Percentiles rank a stretch among this genome's conserved stretches.
Evolutionary conservation across 768 basidiomycete species (phyloP).

Genomic region (Chalciporus pseudorubinellus): DNA sequence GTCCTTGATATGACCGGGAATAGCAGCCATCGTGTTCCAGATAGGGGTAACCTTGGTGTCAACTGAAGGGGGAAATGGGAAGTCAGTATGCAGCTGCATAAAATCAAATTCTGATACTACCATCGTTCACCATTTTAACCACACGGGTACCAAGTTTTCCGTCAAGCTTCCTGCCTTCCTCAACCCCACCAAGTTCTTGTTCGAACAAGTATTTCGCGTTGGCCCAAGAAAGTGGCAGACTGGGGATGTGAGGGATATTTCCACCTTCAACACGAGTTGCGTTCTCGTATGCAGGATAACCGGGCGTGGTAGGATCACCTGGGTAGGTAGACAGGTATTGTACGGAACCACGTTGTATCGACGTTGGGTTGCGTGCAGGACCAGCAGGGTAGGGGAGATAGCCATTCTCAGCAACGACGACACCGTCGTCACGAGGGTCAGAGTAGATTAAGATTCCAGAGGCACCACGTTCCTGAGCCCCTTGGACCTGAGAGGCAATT

Average conservation of each 20-base stretch:
- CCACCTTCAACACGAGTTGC: constrained; percentile 57
- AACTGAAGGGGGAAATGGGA: constrained; percentile 39
- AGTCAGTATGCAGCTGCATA: background rate
- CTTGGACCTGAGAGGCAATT: constrained; percentile 57
- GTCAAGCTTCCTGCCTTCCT: constrained; percentile 40
- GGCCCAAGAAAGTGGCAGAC: constrained; percentile 85
- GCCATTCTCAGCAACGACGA: constrained; percentile 71
- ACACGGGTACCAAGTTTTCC: constrained; percentile 48
- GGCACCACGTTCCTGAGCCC: constrained; percentile 81
- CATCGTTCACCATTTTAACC: constrained; percentile 55
- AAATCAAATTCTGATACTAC: constrained; percentile 27
- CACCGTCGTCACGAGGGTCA: constrained; percentile 85
- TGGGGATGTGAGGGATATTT: constrained; percentile 75
- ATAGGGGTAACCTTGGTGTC: constrained; percentile 80
- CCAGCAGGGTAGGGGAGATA: constrained; percentile 73
- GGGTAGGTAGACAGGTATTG: constrained; percentile 66
- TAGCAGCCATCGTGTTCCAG: constrained; percentile 84
- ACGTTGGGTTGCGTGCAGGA: constrained; percentile 81
- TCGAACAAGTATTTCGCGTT: constrained; percentile 71
- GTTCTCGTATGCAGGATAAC: constrained; percentile 82
- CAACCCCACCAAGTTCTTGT: constrained; percentile 46
- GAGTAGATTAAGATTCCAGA: constrained; percentile 77
- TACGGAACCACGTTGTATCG: constrained; percentile 85
- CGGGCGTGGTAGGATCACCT: constrained; percentile 85
- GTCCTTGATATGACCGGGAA: constrained; percentile 79